Evolutionary conservation across 2,329 filamentous ascomycete species (phyloP), one percentile per base, ranked within the genome.

Genomic region (Fusarium sacchari): DNA sequence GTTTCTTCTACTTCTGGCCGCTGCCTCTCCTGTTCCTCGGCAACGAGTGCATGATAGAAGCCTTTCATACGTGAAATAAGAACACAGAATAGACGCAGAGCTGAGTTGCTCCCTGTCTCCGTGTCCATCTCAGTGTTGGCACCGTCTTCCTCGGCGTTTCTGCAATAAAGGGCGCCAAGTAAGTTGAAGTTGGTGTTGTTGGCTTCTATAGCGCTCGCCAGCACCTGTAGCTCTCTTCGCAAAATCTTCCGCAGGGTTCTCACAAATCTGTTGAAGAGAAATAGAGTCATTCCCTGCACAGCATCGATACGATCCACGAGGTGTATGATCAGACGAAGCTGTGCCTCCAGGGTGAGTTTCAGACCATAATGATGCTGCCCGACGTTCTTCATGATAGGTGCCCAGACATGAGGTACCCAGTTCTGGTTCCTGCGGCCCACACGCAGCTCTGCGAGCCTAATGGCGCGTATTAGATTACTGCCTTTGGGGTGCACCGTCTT

Each of bases 391-490:
- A 83, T 61, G 22, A 83, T 80, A 9, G 77, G 71, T 26, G 76
- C 78, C 82, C 82, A 83, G 11, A 83, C 64, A 28, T 76, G 76
- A 4, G 79, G 67, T 15, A 73, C 74, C 80, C 80, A 81, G 18
- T 72, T 76, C 28, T 78, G 76, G 17, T 73, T 67, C 17, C 64
- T 72, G 7, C 64, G 42, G 0, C 62, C 69, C 18, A 82, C 65
- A 15, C 80, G 79, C 22, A 75, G 50, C 36, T 79, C 74, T 24
- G 78, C 72, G 42, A 83, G 62, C 15, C 71, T 72, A 50, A 83
- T 79, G 20, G 79, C 80, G n/a, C 80, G 78, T 59, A 76, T 64
- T 58, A 83, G 66, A 36, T 80, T 76, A 39, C 71, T 76, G 42
- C 73, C 74, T 15, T 70, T 64, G 30, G 56, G 68, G 17, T 67